These are phyloP conservation scores for Schizophyllum amplum DNA, from an alignment of 1,284 basidiomycete species.

Conservation along the genomic window DNA sequence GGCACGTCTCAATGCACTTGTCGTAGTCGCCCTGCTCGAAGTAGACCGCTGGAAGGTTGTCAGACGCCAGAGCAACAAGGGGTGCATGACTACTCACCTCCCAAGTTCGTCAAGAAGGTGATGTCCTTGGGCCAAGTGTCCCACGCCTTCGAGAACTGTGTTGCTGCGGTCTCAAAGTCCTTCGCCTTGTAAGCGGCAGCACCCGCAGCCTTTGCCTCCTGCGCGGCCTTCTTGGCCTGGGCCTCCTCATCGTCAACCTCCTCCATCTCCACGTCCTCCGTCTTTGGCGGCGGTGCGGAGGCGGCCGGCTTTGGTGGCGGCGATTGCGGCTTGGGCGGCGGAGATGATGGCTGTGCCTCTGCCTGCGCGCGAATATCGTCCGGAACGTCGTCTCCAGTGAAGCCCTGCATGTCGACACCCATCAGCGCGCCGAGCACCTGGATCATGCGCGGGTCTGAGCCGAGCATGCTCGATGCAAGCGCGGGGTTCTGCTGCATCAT, in stretches of 20 bases:
- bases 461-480: constrained; percentile 53
- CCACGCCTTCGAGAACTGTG: constrained; percentile 84
- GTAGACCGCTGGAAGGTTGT: constrained; percentile 60
- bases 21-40: constrained; percentile 92
- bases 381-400: constrained; percentile 72
- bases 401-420: constrained; percentile 90
- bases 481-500: constrained; percentile 56
- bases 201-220: constrained; percentile 73
- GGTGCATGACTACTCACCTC: constrained; percentile 43
- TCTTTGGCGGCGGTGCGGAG: constrained; percentile 28
- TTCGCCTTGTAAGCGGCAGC: constrained; percentile 82
- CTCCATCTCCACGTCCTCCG: constrained; percentile 57
- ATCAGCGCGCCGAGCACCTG: constrained; percentile 88
- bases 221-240: constrained; percentile 64
- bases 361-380: constrained; percentile 68
- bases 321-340: constrained; percentile 26
- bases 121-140: constrained; percentile 90
- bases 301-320: constrained; percentile 26
- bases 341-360: constrained; percentile 29
- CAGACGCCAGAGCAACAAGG: neutral
- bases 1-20: constrained; percentile 85
- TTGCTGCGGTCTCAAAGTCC: constrained; percentile 67
- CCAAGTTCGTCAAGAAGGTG: constrained; percentile 87
- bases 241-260: constrained; percentile 57
- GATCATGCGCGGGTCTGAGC: constrained; percentile 85